These are phyloP conservation scores for Chaetomiaceae sp. DNA, from an alignment of 2,329 filamentous ascomycete species.

Conservation along the genomic window DNA sequence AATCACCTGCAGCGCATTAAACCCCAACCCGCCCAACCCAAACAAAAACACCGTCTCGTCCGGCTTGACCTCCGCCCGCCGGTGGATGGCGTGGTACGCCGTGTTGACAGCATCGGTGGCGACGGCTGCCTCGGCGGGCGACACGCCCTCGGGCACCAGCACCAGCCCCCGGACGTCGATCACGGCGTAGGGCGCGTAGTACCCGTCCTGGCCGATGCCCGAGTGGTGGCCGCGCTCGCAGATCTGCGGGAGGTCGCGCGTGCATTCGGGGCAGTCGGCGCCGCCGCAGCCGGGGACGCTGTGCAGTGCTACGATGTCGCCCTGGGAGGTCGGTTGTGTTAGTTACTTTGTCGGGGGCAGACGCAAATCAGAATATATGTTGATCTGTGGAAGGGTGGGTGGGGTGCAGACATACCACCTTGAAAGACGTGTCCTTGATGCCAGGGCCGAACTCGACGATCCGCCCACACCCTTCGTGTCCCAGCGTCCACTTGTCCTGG, in stretches of 20 bases:
- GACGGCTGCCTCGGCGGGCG: neutral
- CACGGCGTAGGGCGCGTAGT: neutral
- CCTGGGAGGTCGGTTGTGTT: no score
- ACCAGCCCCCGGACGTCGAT: neutral
- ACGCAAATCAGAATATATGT: no score
- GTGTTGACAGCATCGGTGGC: neutral
- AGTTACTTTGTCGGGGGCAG: no score
- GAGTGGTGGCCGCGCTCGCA: neutral
- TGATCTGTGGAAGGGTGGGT: no score
- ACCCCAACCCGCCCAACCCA: neutral
- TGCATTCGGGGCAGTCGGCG: neutral
- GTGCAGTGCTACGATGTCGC: neutral
- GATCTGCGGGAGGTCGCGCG: neutral
- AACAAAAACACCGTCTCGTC: neutral
- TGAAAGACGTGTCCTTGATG: neutral
- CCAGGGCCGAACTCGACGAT: neutral
- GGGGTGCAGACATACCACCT: neutral
- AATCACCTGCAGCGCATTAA: neutral
- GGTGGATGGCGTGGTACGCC: neutral
- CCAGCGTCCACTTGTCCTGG: neutral
- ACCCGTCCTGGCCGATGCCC: neutral
- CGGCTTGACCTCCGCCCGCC: neutral
- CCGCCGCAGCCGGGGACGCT: neutral
- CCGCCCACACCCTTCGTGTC: neutral
- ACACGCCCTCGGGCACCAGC: neutral